Percentiles rank a stretch among this genome's conserved stretches.
These are phyloP conservation scores for Diaporthe longicolla DNA, from an alignment of 2,329 filamentous ascomycete genomes.

Conservation along the genomic window DNA sequence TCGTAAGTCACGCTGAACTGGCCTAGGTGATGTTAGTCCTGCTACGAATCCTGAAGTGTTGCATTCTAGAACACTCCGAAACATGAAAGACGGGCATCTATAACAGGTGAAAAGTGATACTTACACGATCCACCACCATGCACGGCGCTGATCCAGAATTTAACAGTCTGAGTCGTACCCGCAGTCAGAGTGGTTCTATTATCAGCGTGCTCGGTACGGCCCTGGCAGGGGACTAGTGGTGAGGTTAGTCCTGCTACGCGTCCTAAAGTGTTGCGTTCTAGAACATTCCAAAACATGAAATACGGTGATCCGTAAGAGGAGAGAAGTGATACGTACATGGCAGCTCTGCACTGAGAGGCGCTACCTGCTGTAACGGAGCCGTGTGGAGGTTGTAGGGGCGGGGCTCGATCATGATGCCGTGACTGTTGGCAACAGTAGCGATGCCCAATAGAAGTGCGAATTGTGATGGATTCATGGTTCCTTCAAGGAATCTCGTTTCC, in stretches of 20 bases:
- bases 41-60: too few relatives aligned
- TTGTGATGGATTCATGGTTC: not conserved
- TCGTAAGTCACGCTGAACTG: slow-evolving; percentile 15
- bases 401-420: slow-evolving; percentile 19
- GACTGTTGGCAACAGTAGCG: not conserved
- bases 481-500: not conserved
- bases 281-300: too few relatives aligned
- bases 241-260: too few relatives aligned
- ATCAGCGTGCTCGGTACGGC: slow-evolving; percentile 1
- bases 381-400: slow-evolving; percentile 19
- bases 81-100: too few relatives aligned
- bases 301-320: too few relatives aligned
- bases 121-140: not conserved
- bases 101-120: too few relatives aligned
- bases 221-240: slow-evolving; percentile 15
- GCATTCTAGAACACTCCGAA: too few relatives aligned
- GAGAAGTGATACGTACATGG: not conserved
- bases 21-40: too few relatives aligned
- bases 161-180: not conserved
- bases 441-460: not conserved
- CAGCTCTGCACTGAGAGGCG: not conserved
- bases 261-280: too few relatives aligned
- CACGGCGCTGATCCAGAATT: not conserved
- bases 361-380: not conserved
- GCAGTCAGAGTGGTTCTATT: slow-evolving; percentile 4